Base-by-base conservation (phyloP, 371 early-diverging fungal species). In the Mucor irregularis region DNA sequence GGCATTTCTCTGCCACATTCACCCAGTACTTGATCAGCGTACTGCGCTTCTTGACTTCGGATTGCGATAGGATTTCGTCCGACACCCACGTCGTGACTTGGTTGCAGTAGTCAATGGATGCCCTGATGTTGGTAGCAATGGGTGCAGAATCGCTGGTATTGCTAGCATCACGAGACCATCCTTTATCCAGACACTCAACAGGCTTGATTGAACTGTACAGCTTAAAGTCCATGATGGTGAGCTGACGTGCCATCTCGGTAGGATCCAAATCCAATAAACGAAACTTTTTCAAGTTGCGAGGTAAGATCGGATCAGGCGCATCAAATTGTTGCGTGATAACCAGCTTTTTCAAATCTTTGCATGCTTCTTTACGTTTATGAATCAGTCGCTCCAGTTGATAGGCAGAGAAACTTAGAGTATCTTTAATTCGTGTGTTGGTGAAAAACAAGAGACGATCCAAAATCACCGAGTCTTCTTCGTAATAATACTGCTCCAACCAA, bases 401-500 rank as follows among this genome's bases (percentile, higher is more conserved):
- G n/a, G 88, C 89, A 0, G 90, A 80, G 45, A 82, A 81, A n/a
- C 87, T 80, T 68, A 86, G 81, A 5, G 81, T 64, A 28, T 87
- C 86, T 29, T 82, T 81, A 74, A 94, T 88, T 8, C 73, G 81
- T 2, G 86, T 89, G 39, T 80, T 73, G 3, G 92, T 88, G 62
- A 95, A 95, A 25, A 85, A 73, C 17, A 86, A 75, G 25, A 95
- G 73, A 57, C 73, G 79, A 49, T 90, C 87, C 21, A 95, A 69
- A 7, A 86, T 80, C 8, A 42, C 75, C 0, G 62, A 61, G 14
- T 82, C 84, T 42, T 88, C 84, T 56, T 88, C 85, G 49, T 93
- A 90, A 68, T 89, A 95, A 69, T 91, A 88, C 57, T 81, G 75
- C 63, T 95, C 95, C 6, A 97, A 77, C 97, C 97, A 97, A 4